Percentiles rank a stretch among this genome's conserved stretches.
Evolutionary conservation across 306 rosid genomes (phyloP).

Genomic region (Dicorynia guianensis): DNA sequence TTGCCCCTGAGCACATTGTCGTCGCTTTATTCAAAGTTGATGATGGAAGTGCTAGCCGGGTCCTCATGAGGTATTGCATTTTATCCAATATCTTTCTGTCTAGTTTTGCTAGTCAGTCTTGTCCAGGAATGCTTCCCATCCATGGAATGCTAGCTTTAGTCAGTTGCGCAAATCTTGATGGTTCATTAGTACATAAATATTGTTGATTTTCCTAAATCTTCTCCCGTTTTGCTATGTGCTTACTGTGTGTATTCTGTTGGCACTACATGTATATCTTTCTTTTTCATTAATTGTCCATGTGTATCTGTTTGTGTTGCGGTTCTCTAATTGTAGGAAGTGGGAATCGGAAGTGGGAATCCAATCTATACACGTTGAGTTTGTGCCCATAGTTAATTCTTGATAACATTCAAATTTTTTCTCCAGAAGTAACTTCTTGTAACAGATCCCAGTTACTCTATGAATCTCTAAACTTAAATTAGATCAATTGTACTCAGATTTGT

Average conservation of each 20-base stretch:
- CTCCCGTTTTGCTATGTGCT: background rate
- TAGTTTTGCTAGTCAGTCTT: background rate
- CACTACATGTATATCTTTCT: too few relatives aligned
- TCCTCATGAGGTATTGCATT: conserved; percentile 66
- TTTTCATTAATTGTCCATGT: background rate
- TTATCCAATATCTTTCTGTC: background rate
- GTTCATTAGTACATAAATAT: background rate
- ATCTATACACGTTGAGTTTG: background rate
- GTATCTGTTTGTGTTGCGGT: background rate
- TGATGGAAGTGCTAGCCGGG: conserved; percentile 72
- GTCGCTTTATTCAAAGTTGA: conserved; percentile 71
- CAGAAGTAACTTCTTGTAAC: conserved; percentile 1
- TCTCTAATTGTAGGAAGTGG: background rate
- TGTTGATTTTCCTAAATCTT: background rate
- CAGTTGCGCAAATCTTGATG: background rate
- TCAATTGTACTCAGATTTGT: too few relatives aligned
- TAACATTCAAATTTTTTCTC: conserved; percentile 13
- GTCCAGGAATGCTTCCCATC: background rate
- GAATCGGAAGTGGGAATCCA: too few relatives aligned
- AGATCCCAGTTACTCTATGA: background rate
- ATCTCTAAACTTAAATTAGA: too few relatives aligned
- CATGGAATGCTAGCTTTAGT: conserved; percentile 1
- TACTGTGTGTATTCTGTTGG: background rate
- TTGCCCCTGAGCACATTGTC: conserved; percentile 80
- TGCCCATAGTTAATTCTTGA: background rate